Evolutionary conservation across 2,329 filamentous ascomycete species (phyloP), one percentile per base, ranked within the genome.

Genomic region (Fusarium sp.): DNA sequence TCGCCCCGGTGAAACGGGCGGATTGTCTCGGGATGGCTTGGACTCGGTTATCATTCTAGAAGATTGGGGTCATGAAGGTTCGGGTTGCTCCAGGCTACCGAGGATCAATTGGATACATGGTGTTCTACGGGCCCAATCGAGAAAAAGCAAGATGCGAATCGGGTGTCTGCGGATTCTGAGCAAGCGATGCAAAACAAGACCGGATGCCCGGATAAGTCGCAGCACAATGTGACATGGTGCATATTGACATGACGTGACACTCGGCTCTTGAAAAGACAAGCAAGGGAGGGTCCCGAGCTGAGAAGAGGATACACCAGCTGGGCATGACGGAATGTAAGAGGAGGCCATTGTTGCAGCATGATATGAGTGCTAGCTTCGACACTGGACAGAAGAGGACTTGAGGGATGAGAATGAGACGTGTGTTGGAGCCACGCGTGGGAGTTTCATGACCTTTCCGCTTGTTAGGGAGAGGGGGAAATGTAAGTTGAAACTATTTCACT

Each of bases 221-320:
- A 47, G 55, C 28, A 47, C 62, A 35, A 36, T 51, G 63, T 72
- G 72, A 74, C 72, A 74, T 74, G 59, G 71, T 74, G 32, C 45
- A 39, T 57, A 26, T 47, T 50, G 50, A 26, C 32, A 69, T 63
- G 72, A 75, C 72, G 63, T 69, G 71, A 58, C 63, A 32, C 56
- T 35, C 42, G 41, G 35, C 42, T 59, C 41, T 70, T 28, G 44
- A n/a, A 48, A 47, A 42, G 47, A 42, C 12, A n/a, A 38, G 47
- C 44, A 14, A 32, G 36, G 45, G 42, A 32, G 26, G 45, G 44
- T 39, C 24, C 26, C 14, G n/a, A 71, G 70, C 45, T 73, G 60
- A 62, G 55, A 65, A 69, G 69, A 57, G 39, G 47, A 48, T 53
- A 62, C 35, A 20, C 24, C 22, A 56, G 28, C 65, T 41, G 42